Base-by-base conservation (phyloP, 2,329 filamentous ascomycete genomes). In the Cadophora malorum region DNA sequence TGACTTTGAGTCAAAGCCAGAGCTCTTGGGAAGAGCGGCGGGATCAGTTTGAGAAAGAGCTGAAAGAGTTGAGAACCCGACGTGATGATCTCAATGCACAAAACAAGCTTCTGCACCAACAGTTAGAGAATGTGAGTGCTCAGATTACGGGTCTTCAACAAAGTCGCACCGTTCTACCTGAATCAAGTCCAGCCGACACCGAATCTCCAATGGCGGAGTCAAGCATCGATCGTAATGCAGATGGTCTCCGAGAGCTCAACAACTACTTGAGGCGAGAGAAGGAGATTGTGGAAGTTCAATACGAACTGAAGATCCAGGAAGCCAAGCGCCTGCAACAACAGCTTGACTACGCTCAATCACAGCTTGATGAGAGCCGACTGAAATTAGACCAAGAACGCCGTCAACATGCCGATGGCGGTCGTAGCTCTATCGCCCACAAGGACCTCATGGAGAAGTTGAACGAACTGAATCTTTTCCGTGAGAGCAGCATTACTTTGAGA, bases 231-330 rank as follows among this genome's bases (percentile, higher is more conserved):
- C 83, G 88, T 45, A 88, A 87, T 50, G 82, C 90, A 10, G 92
- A 93, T 72, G 92, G 92, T 64, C 86, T 97, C 10, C 91, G 96
- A 70, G 95, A 98, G 76, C 88, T 99, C 66, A 96, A 97, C 80
- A 91, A 88, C 70, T 99, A 96, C 79, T 83, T 99, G 69, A 91
- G 95, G 56, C 91, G 93, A 52, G 96, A 99, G 81, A 99, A 98
- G 83, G 96, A 98, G 78, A 98, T 99, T 72, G 86, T 97, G 9
- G 95, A 99, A 74, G 93, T 97, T n/a, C 95, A 98, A 76, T 92
- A 94, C 75, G 94, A 97, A 74, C 84, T 98, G 55, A 94, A 95
- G 75, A 85, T 90, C 0, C 93, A 97, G 74, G 96, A 99, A 80
- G 86, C 89, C 64, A 97, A 96, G 80, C 89, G 96, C 64, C 81